Evolutionary conservation across 2,329 filamentous ascomycete genomes (phyloP).

Genomic region (Monosporascus sp.): DNA sequence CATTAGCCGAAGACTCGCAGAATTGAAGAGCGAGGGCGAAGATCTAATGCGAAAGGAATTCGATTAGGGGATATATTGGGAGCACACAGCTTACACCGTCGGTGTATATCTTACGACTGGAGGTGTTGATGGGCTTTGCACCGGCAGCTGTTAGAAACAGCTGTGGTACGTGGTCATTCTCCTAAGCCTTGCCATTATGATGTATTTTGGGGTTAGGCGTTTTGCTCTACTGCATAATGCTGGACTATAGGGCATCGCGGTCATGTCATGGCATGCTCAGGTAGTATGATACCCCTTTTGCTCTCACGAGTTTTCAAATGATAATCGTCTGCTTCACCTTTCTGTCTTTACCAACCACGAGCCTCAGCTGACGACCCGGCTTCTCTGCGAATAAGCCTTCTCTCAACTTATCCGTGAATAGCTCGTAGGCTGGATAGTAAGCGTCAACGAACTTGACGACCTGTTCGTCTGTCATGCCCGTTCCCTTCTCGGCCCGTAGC

Average conservation of each 20-base stretch:
- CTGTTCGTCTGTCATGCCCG: constrained; percentile 77
- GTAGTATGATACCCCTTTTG: constrained; percentile 15
- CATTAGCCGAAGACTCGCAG: constrained; percentile 50
- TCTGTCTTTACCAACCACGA: constrained; percentile 57
- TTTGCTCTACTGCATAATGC: not conserved
- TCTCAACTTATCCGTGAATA: constrained; percentile 57
- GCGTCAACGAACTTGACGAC: constrained; percentile 68
- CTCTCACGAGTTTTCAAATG: constrained; percentile 32
- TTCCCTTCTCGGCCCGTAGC: constrained; percentile 60
- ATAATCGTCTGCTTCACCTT: constrained; percentile 52
- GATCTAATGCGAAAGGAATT: constrained; percentile 41
- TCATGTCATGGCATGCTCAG: constrained; percentile 4
- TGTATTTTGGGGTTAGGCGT: not conserved
- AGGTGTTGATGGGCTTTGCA: not conserved
- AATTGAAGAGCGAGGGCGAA: constrained; percentile 52
- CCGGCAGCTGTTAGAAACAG: no score
- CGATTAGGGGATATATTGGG: constrained; percentile 14
- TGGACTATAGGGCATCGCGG: not conserved
- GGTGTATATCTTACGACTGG: not conserved
- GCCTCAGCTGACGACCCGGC: constrained; percentile 51
- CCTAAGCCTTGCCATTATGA: no score
- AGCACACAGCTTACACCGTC: not conserved
- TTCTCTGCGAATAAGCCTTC: constrained; percentile 48
- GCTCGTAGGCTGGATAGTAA: constrained; percentile 68
- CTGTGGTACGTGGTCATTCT: no score